Base-by-base conservation (phyloP, 2,329 filamentous ascomycete genomes). In the Botryotinia narcissicola region DNA sequence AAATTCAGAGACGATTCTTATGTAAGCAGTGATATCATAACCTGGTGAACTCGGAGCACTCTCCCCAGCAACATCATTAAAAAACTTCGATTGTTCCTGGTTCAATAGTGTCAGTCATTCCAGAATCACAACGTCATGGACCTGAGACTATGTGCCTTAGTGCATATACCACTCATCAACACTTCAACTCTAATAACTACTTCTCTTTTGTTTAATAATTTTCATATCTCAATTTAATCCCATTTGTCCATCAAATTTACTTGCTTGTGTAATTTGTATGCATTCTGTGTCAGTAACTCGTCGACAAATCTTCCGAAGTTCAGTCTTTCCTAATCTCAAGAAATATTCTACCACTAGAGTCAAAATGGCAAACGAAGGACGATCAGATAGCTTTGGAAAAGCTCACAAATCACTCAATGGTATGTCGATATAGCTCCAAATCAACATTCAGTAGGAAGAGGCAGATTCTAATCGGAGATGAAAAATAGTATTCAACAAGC, bases 401-500 rank as follows among this genome's bases (percentile, higher is more conserved):
- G 70, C 70, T 66, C 66, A 42, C 51, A 63, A 35, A 44, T 64
- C 66, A 51, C 66, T 67, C 20, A 74, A 76, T 75, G 74, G 73
- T 74, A 72, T 62, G 74, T 35, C 35, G 44, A 63, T 35, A 73
- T 37, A 71, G 73, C 18, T 74, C 73, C 14, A 61, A 63, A 37
- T 71, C 68, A n/a, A 54, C 7, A 40, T 8, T n/a, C 48, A 42
- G 4, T 18, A 32, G 4, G 42, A 25, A 67, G n/a, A 57, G 18
- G 3, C 20, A 10, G 4, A 25, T 25, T 29, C 20, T 68, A 29
- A 68, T n/a, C 1, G 10, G 51, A 32, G 14, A n/a, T 25, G 20
- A 16, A 46, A 62, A 72, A 32, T 77, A 88, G 87, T 90, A 59
- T 85, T 89, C 82, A 86, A 86, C 62, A 85, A 88, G 73, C 88